Evolutionary conservation across 345 rosid species (phyloP).

Genomic region (Angophora floribunda): DNA sequence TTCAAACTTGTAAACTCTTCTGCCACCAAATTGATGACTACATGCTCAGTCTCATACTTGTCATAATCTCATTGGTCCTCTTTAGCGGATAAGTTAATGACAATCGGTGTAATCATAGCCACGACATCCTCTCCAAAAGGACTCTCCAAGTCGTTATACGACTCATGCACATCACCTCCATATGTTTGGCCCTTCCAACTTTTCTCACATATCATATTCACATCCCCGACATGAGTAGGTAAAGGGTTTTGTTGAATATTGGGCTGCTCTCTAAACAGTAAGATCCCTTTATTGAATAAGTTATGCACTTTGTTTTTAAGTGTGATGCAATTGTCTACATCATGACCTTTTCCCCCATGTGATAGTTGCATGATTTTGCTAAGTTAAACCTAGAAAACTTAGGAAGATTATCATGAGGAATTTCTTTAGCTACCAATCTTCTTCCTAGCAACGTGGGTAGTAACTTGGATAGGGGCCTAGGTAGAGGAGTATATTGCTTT

Average conservation of each 20-base stretch:
- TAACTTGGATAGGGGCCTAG: neutral
- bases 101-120: too few relatives aligned
- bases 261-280: neutral
- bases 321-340: neutral
- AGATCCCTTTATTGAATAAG: neutral
- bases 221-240: neutral
- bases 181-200: too few relatives aligned
- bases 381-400: too few relatives aligned
- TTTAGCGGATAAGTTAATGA: too few relatives aligned
- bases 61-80: too few relatives aligned
- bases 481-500: neutral
- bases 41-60: too few relatives aligned
- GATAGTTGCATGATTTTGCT: neutral
- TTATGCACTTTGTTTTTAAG: neutral
- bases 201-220: neutral
- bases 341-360: neutral
- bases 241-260: neutral
- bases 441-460: accelerated
- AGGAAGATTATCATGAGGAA: neutral
- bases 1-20: too few relatives aligned
- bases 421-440: neutral
- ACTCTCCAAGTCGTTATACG: too few relatives aligned
- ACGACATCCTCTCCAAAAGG: too few relatives aligned
- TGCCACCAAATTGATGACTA: too few relatives aligned
- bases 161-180: too few relatives aligned